Evolutionary conservation across 805 yeast genomes (phyloP), one percentile per base, ranked within the genome.

Genomic region (Hemisphaericaspora nanyangensis): DNA sequence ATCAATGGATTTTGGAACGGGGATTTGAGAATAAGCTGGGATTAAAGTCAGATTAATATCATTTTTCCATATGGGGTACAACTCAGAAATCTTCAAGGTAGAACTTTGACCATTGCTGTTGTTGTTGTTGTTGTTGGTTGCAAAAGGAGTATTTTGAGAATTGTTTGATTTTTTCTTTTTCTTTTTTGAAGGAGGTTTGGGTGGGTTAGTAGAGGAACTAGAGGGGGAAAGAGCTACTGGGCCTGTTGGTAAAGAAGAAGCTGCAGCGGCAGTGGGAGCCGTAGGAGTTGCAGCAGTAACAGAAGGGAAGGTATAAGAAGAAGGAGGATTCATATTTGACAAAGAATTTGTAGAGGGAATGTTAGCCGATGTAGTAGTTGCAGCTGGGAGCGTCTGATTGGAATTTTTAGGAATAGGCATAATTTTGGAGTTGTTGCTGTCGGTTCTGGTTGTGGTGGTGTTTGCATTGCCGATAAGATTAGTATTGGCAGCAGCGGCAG

Each of bases 41-140:
- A 18, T 30, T n/a, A 30, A 30, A 8, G 33, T 30, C 18, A 17
- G 17, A 13, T 30, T 30, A 20, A 30, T 30, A 18, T 30, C 33
- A 12, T 30, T 20, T 13, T 30, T 30, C 33, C 33, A 30, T 11
- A 17, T 11, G 22, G 24, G 8, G 10, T 17, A 30, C 8, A 30
- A 18, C 13, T 30, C 33, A 7, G 33, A 30, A 19, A 20, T 20
- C 18, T 30, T 18, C 16, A 10, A 18, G 18, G 18, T n/a, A 30
- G 33, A 30, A 22, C 8, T 3, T 8, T 8, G 8, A 22, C 26
- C 12, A 22, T 8, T 12, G 12, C 12, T 8, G 11, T 8, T 8
- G 8, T 22, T 3, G 11, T 8, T 22, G 8, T 12, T 12, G 11
- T 22, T 22, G 26, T 8, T 8, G 11, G 3, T 22, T 8, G 26